Evolutionary conservation across 2,329 filamentous ascomycete species (phyloP).

Genomic region (Ophidiomyces ophidiicola): DNA sequence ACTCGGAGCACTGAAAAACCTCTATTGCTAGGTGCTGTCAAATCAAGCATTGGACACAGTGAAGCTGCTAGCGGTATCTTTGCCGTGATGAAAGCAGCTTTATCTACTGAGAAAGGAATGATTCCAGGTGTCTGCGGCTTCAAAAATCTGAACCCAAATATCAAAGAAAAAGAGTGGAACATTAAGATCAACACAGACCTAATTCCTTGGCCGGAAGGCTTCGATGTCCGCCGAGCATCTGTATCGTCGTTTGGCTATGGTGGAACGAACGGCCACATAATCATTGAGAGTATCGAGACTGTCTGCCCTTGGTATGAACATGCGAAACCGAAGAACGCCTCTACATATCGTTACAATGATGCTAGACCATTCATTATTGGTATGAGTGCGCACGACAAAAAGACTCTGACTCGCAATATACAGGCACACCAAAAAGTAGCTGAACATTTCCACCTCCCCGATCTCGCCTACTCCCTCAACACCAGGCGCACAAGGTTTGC

Average conservation of each 20-base stretch:
- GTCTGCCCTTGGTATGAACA: not conserved
- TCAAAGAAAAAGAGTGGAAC: constrained; percentile 15
- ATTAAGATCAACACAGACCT: constrained; percentile 16
- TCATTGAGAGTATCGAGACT: constrained; percentile 7
- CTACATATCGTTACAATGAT: not conserved
- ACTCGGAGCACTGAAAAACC: constrained; percentile 11
- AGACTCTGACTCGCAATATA: not conserved
- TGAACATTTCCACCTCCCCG: not conserved
- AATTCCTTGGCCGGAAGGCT: not conserved
- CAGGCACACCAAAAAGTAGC: constrained; percentile 1
- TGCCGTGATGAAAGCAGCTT: constrained; percentile 19
- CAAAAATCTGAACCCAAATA: constrained; percentile 20
- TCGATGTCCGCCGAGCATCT: constrained; percentile 14
- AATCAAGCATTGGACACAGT: constrained; percentile 22
- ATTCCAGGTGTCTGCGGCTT: constrained; percentile 24
- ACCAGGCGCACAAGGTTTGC: constrained; percentile 1
- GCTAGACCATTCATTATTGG: not conserved
- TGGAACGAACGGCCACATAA: constrained; percentile 14
- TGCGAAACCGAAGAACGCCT: not conserved
- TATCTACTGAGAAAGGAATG: constrained; percentile 20
- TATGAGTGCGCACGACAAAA: constrained; percentile 1
- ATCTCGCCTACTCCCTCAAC: constrained; percentile 6
- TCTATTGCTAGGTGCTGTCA: constrained; percentile 21
- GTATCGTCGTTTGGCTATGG: constrained; percentile 19
- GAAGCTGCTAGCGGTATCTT: constrained; percentile 21